A percentile compares a stretch with the other conserved stretches of the same genome.
phyloP scores from a whole-genome alignment of 2,329 filamentous ascomycete genomes.

The Calonectria ilicicola region DNA sequence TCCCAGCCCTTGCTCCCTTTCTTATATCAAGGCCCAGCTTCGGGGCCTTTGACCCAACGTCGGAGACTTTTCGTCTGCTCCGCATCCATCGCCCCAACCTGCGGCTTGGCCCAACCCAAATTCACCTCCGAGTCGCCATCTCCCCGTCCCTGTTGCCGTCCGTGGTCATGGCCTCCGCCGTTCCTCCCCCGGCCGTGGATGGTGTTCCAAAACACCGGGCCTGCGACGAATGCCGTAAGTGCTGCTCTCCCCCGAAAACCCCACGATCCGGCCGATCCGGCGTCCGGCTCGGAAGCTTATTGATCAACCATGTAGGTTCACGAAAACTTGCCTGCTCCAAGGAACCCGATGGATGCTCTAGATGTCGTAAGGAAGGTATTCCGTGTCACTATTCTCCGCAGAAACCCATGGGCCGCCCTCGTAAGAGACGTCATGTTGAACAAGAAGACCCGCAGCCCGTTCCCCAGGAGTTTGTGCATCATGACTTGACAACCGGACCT shows the following conservation, averaged over 20 bases:
- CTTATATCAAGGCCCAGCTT: conserved; percentile 26
- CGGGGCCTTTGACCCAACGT: conserved; percentile 10
- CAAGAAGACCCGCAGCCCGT: conserved; percentile 40
- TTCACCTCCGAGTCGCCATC: not conserved
- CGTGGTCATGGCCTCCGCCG: conserved; percentile 36
- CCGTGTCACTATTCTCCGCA: conserved; percentile 72
- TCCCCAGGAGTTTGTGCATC: conserved; percentile 14
- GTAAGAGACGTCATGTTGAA: conserved; percentile 64
- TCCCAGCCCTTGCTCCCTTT: not conserved
- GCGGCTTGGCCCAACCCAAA: not conserved
- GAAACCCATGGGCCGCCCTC: conserved; percentile 75
- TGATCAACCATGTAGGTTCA: conserved; percentile 56
- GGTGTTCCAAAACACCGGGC: conserved; percentile 66
- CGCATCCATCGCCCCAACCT: not conserved
- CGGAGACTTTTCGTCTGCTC: conserved; percentile 25
- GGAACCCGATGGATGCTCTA: conserved; percentile 68
- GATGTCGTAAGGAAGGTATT: conserved; percentile 69
- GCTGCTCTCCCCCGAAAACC: not conserved
- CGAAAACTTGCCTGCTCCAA: conserved; percentile 76
- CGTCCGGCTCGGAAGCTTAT: conserved; percentile 44
- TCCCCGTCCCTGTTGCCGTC: not conserved
- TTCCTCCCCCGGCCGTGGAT: conserved; percentile 15
- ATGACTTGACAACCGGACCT: conserved; percentile 5
- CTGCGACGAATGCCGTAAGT: conserved; percentile 76
- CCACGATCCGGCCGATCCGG: conserved; percentile 12